A percentile compares a stretch with the other conserved stretches of the same genome.
Evolutionary conservation across 192 early-diverging fungal genomes (phyloP).

Genomic region (Geranomyces michiganensis): DNA sequence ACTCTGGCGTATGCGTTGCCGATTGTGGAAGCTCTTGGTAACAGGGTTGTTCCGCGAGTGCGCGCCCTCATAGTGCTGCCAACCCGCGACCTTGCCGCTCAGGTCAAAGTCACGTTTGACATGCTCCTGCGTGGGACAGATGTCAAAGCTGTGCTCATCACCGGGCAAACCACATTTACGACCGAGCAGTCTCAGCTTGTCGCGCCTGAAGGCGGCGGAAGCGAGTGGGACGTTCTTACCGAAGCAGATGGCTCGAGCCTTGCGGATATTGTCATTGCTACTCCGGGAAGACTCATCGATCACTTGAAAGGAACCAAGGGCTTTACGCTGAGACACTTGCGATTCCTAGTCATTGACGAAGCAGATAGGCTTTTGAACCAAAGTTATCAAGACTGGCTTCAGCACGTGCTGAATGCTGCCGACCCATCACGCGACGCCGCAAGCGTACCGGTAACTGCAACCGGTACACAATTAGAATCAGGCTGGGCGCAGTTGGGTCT

Average conservation of each 20-base stretch:
- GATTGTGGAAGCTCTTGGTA: constrained; percentile 80
- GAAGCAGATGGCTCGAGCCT: constrained; percentile 62
- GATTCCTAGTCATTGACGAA: constrained; percentile 95
- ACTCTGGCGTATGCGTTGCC: constrained; percentile 95
- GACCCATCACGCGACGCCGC: neutral
- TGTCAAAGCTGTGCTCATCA: constrained; percentile 72
- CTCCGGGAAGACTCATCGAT: constrained; percentile 93
- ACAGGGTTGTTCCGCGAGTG: constrained; percentile 75
- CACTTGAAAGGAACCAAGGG: constrained; percentile 82
- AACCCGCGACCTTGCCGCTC: constrained; percentile 87
- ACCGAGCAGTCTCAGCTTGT: constrained; percentile 63
- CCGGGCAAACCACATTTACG: constrained; percentile 76
- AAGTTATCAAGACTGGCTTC: constrained; percentile 91
- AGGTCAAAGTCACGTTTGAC: constrained; percentile 87
- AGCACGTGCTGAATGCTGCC: constrained; percentile 64
- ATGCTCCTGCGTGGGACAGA: constrained; percentile 74
- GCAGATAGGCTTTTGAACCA: constrained; percentile 93
- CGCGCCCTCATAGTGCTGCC: constrained; percentile 90
- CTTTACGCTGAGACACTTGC: constrained; percentile 88
- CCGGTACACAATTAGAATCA: neutral
- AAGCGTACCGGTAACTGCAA: neutral
- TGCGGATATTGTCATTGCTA: constrained; percentile 90
- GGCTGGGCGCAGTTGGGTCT: constrained; percentile 9
- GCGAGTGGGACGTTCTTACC: constrained; percentile 7
- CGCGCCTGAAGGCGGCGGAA: neutral